These are phyloP conservation scores for Pyrenophora seminiperda DNA, from an alignment of 2,329 filamentous ascomycete species.

Conservation along the genomic window DNA sequence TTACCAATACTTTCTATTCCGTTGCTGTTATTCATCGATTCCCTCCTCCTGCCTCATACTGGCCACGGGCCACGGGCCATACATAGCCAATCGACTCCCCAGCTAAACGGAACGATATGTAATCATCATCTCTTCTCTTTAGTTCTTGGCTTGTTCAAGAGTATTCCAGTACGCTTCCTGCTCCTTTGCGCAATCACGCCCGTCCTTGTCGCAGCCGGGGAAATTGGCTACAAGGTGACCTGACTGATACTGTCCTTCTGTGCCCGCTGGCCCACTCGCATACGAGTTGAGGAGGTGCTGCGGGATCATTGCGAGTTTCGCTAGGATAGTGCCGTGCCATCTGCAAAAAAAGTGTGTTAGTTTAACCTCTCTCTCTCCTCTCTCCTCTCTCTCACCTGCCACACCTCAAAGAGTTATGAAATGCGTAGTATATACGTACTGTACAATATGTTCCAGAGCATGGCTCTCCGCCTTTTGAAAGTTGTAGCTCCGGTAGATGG, in stretches of 20 bases:
- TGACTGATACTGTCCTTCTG: conserved; percentile 69
- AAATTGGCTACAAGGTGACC: conserved; percentile 87
- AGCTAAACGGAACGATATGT: no score
- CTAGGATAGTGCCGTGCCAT: conserved; percentile 96
- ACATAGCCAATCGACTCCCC: no score
- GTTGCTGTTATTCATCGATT: no score
- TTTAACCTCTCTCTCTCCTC: not conserved
- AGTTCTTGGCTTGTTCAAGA: conserved; percentile 33
- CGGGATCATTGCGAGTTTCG: conserved; percentile 86
- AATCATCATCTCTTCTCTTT: not conserved
- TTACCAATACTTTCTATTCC: no score
- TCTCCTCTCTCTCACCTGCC: not conserved
- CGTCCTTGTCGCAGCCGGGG: conserved; percentile 67
- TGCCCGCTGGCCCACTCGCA: conserved; percentile 46
- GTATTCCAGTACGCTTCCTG: conserved; percentile 60
- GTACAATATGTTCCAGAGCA: conserved; percentile 70
- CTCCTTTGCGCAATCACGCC: conserved; percentile 72
- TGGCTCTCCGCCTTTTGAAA: conserved; percentile 95
- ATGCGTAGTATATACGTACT: conserved; percentile 42
- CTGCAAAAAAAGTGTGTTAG: conserved; percentile 57
- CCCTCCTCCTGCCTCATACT: not conserved
- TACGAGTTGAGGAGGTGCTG: conserved; percentile 86
- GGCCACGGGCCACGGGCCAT: no score
- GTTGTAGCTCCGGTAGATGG: conserved; percentile 90
- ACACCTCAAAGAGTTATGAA: no score